Evolutionary conservation across 495 filamentous ascomycete species (phyloP).

Genomic region (Sordaria brevicollis): DNA sequence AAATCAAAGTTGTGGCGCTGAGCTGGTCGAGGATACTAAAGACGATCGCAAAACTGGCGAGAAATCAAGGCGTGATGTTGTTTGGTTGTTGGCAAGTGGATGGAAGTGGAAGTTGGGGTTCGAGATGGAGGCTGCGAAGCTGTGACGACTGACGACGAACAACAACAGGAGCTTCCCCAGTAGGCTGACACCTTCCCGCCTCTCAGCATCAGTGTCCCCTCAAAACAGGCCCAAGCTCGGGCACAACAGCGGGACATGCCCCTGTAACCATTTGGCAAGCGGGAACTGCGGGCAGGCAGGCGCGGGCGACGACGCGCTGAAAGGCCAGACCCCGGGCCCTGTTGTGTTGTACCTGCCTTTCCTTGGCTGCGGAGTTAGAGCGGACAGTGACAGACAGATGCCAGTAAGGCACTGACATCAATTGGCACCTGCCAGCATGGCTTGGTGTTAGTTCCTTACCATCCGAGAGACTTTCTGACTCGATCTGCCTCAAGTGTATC

Average conservation of each 20-base stretch:
- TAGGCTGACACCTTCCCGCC: constrained; percentile 3
- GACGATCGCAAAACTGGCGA: background rate
- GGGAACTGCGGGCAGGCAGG: background rate
- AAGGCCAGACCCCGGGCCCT: background rate
- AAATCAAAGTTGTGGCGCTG: constrained; percentile 2
- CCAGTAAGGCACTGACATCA: background rate
- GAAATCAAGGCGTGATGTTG: background rate
- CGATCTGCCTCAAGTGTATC: background rate
- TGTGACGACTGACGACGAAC: constrained; percentile 7
- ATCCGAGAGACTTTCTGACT: background rate
- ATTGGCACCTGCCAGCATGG: background rate
- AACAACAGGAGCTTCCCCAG: constrained; percentile 1
- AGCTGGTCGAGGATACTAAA: too few species aligned
- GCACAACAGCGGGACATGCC: background rate
- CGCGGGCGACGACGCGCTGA: background rate
- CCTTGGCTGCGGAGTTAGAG: background rate
- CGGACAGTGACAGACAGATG: background rate
- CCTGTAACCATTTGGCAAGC: background rate
- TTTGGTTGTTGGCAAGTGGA: constrained; percentile 1
- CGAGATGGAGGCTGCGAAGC: constrained; percentile 12
- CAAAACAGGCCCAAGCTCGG: background rate
- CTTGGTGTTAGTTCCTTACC: background rate
- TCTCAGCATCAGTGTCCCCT: background rate
- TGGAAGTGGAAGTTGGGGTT: constrained; percentile 1
- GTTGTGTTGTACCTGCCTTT: background rate